phyloP scores from a whole-genome alignment of 176 grass and related monocot species.

The Phyllostachys edulis region DNA sequence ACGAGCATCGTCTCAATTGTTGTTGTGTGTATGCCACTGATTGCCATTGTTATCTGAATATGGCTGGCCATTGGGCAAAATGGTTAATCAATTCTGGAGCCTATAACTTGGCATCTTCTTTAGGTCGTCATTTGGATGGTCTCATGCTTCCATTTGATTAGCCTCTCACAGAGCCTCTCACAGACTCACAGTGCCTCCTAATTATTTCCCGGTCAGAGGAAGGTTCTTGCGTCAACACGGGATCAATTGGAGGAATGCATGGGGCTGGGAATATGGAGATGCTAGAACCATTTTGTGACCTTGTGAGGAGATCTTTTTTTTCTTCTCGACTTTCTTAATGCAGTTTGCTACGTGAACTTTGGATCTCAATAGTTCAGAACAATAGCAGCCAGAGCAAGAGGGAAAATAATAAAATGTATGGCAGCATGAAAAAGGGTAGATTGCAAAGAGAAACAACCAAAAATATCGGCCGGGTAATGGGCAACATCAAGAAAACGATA shows the following conservation, averaged over 20 bases:
- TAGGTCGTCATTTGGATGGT: constrained; percentile 10
- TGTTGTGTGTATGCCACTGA: too few relatives aligned
- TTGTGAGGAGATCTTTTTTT: background rate
- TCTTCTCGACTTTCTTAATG: background rate
- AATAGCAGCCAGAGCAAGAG: background rate
- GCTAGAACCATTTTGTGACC: background rate
- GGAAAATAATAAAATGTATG: background rate
- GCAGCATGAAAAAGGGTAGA: background rate
- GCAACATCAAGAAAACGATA: background rate
- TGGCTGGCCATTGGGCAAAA: constrained; percentile 9
- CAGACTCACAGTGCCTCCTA: background rate
- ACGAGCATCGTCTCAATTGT: too few relatives aligned
- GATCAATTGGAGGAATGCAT: background rate
- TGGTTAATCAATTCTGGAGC: constrained; percentile 20
- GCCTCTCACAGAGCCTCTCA: background rate
- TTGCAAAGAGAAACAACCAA: background rate
- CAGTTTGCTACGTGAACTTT: background rate
- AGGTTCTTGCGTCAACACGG: constrained; percentile 42
- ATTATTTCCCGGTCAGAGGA: constrained; percentile 13
- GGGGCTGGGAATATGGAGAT: background rate
- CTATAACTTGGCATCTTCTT: constrained; percentile 35
- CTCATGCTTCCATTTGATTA: background rate
- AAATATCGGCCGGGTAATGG: background rate
- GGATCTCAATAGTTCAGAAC: background rate
- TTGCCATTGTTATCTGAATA: background rate